Percentiles rank a stretch among this genome's conserved stretches.
phyloP scores from a whole-genome alignment of 176 grass and related monocot genomes.

The Oryza longistaminata region DNA sequence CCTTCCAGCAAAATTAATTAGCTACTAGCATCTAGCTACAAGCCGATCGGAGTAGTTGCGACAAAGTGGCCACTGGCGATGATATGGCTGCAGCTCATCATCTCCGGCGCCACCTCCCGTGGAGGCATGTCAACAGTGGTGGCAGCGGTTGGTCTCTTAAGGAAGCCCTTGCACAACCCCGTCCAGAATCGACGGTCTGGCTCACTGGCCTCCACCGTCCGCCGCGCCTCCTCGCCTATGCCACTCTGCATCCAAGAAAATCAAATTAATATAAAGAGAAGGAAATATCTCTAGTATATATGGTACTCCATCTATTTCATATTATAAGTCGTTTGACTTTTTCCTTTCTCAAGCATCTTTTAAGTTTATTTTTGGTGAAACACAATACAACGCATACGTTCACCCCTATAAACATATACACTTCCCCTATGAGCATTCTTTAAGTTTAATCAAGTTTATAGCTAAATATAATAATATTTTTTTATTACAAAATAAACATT shows the following conservation, averaged over 20 bases:
- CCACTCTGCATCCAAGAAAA: not conserved
- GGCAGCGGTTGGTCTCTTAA: not conserved
- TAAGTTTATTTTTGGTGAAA: too few relatives aligned
- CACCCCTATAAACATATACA: too few relatives aligned
- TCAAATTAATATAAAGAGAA: not conserved
- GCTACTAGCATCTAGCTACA: not conserved
- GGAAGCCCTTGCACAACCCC: slow-evolving; percentile 61
- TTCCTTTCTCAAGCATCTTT: too few relatives aligned
- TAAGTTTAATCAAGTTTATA: too few relatives aligned
- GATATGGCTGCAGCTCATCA: not conserved
- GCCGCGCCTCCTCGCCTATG: slow-evolving; percentile 44
- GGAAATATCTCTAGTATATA: not conserved
- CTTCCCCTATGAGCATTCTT: too few relatives aligned
- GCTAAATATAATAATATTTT: too few relatives aligned
- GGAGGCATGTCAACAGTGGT: not conserved
- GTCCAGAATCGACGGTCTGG: slow-evolving; percentile 54
- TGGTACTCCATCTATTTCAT: too few relatives aligned
- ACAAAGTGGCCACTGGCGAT: not conserved
- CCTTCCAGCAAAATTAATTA: not conserved
- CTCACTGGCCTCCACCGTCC: slow-evolving; percentile 27
- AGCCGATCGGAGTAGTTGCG: not conserved
- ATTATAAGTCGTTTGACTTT: too few relatives aligned
- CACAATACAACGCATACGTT: too few relatives aligned
- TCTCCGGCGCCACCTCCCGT: not conserved
- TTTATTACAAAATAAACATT: too few relatives aligned